Conservation (phyloP, 768 basidiomycete species). For the Rhodotorula babjevae region DNA sequence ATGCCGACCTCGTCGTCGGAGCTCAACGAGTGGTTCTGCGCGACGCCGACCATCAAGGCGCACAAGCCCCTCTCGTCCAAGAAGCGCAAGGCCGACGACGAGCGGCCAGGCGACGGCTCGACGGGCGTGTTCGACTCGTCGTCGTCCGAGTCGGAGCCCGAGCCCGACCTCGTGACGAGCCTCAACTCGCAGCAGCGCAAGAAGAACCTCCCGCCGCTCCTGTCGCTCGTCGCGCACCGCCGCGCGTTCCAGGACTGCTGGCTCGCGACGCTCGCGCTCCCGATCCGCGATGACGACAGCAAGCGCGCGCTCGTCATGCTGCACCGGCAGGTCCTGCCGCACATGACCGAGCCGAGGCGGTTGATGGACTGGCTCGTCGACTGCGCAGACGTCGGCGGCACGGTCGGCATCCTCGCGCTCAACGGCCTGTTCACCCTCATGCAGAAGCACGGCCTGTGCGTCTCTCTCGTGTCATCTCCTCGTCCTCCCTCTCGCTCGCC, state of each 20-base stretch:
- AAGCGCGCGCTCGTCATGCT: conserved; percentile 68
- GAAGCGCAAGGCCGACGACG: conserved; percentile 48
- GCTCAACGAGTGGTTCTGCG: conserved; percentile 72
- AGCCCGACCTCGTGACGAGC: conserved; percentile 23
- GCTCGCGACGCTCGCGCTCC: conserved; percentile 60
- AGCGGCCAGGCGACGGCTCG: conserved; percentile 51
- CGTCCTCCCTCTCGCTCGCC: too few relatives aligned
- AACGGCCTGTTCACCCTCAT: conserved; percentile 89
- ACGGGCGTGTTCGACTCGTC: conserved; percentile 55
- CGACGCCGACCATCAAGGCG: conserved; percentile 54
- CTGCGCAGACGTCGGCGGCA: conserved; percentile 75
- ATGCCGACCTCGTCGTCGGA: conserved; percentile 69
- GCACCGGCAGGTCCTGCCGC: conserved; percentile 76
- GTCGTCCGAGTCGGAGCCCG: conserved; percentile 15
- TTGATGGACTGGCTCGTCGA: conserved; percentile 89
- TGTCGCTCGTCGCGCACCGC: conserved; percentile 58
- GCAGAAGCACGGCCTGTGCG: conserved; percentile 86
- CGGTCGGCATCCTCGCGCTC: conserved; percentile 77
- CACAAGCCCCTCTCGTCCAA: conserved; percentile 25
- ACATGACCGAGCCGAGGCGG: conserved; percentile 68
- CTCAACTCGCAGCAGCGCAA: conserved; percentile 47
- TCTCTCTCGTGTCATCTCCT: conserved; percentile 28
- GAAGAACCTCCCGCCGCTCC: conserved; percentile 68
- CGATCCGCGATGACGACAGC: conserved; percentile 46
- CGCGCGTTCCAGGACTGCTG: conserved; percentile 78